These are phyloP conservation scores for Sistotremastrum niveocremeum DNA, from an alignment of 768 basidiomycete species.

Conservation along the genomic window DNA sequence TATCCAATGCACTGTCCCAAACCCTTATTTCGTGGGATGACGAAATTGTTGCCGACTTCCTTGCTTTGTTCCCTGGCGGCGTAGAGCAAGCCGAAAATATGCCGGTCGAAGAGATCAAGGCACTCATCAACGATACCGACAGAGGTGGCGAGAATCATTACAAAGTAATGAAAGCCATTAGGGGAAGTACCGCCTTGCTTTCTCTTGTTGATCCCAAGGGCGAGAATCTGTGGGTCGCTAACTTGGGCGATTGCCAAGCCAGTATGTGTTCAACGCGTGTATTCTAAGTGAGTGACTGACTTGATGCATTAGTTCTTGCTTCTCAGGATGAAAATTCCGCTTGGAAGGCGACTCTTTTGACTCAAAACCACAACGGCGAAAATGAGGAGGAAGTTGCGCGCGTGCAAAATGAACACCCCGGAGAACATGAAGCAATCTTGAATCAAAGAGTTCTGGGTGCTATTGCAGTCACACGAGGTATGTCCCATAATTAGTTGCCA, in stretches of 20 bases:
- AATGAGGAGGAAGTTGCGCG: conserved; percentile 55
- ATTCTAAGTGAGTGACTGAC: not conserved
- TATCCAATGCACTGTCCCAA: conserved; percentile 42
- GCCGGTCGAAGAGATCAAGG: conserved; percentile 41
- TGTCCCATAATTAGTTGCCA: conserved; percentile 21
- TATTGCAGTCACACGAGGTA: conserved; percentile 66
- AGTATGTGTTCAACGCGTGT: conserved; percentile 28
- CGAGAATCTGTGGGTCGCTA: conserved; percentile 64
- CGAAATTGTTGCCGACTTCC: conserved; percentile 51
- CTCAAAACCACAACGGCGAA: conserved; percentile 56
- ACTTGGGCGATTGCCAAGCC: conserved; percentile 71
- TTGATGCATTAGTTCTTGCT: conserved; percentile 19
- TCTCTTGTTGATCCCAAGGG: conserved; percentile 58
- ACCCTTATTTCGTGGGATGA: conserved; percentile 51
- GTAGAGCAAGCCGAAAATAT: conserved; percentile 34
- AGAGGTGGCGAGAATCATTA: conserved; percentile 33
- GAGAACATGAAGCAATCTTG: conserved; percentile 52
- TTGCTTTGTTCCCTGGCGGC: conserved; percentile 49
- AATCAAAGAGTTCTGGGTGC: conserved; percentile 63
- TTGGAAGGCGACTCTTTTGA: conserved; percentile 40
- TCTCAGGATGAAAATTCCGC: conserved; percentile 16
- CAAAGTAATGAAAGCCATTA: conserved; percentile 60
- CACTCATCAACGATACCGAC: conserved; percentile 43
- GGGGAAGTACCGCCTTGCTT: conserved; percentile 66
- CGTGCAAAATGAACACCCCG: conserved; percentile 49